Percentiles rank a stretch among this genome's conserved stretches.
Conservation (phyloP, 108 stramenopile species). For the Chaetoceros muelleri region DNA sequence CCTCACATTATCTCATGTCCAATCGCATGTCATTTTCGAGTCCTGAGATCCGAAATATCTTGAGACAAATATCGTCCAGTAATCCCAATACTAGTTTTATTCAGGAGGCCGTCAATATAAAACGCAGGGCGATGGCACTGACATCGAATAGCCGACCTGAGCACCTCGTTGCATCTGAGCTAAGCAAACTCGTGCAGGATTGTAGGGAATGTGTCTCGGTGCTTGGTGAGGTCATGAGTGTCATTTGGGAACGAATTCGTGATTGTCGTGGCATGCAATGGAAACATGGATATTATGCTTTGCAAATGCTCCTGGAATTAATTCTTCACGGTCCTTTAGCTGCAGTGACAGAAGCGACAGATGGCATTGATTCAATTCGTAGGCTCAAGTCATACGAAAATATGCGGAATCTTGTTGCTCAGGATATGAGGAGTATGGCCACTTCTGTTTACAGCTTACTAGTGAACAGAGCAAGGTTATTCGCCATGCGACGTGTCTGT, state of each 20-base stretch:
- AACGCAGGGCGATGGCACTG: conserved; percentile 52
- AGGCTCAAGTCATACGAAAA: conserved; percentile 57
- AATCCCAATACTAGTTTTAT: conserved; percentile 38
- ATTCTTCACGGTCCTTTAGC: conserved; percentile 73
- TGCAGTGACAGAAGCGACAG: conserved; percentile 69
- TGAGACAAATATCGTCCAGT: conserved; percentile 46
- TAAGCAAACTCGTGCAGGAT: conserved; percentile 51
- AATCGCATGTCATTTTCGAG: conserved; percentile 59
- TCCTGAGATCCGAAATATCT: conserved; percentile 47
- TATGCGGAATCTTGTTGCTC: conserved; percentile 30
- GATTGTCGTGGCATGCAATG: conserved; percentile 56
- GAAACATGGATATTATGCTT: conserved; percentile 53
- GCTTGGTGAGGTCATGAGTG: conserved; percentile 67
- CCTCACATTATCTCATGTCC: conserved; percentile 43
- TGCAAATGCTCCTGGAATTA: conserved; percentile 66
- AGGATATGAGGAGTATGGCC: conserved; percentile 55
- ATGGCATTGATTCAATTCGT: conserved; percentile 67
- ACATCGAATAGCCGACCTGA: conserved; percentile 65
- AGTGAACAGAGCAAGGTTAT: conserved; percentile 55
- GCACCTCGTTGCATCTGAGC: conserved; percentile 43
- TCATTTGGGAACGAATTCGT: conserved; percentile 72
- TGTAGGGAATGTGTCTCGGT: conserved; percentile 58
- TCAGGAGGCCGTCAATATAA: conserved; percentile 34
- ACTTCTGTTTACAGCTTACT: conserved; percentile 53
- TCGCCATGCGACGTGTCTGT: conserved; percentile 43